Base-by-base conservation (phyloP, 2,329 filamentous ascomycete species). In the Chaetomiaceae sp. region DNA sequence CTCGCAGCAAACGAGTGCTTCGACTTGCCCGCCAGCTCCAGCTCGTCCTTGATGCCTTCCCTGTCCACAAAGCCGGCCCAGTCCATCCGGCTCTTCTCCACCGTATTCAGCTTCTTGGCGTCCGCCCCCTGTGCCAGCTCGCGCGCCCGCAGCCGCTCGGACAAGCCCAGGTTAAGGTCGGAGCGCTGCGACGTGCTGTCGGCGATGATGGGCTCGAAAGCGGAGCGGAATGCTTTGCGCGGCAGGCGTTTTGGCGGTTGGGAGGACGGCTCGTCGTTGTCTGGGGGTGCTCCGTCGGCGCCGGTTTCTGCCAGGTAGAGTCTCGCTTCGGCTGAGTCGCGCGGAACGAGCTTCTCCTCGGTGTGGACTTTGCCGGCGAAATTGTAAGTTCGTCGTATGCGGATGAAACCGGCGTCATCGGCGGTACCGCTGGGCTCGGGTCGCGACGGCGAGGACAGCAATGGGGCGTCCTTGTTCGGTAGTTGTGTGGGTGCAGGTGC, bases 301-400 rank as follows among this genome's bases (percentile, higher is more conserved):
- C 52, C 50, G 22, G 60, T 60, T 7, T 65, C 57, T 2, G 76
- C 75, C 12, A 84, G 71, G 54, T 80, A 83, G 10, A 84, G 70
- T 52, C 75, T 78, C 35, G 80, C 82, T 60, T 85, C 82, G 44
- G 81, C 81, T 0, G 81, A 84, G 58, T 79, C 73, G 36, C 76
- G 73, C 3, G 78, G 68, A 1, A 88, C 81, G 10, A 82, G 67
- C 61, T 86, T 87, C 60, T 86, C 81, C 58, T 88, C 84, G 0
- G 76, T 84, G 57, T 85, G 80, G 11, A 83, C 73, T 57, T 84
- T 79, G 24, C 84, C 85, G 29, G 84, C 85, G 56, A 88, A 88
- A 56, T 83, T 84, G 65, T 86, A 88, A 12, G 78, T 83, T 24
- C 83, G 79, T 57, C 81, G 84, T 51, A 88, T 83, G 50, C 74